Percentiles rank a stretch among this genome's conserved stretches.
Evolutionary conservation across 2,329 filamentous ascomycete species (phyloP).

Genomic region (Chaetomiaceae sp.): DNA sequence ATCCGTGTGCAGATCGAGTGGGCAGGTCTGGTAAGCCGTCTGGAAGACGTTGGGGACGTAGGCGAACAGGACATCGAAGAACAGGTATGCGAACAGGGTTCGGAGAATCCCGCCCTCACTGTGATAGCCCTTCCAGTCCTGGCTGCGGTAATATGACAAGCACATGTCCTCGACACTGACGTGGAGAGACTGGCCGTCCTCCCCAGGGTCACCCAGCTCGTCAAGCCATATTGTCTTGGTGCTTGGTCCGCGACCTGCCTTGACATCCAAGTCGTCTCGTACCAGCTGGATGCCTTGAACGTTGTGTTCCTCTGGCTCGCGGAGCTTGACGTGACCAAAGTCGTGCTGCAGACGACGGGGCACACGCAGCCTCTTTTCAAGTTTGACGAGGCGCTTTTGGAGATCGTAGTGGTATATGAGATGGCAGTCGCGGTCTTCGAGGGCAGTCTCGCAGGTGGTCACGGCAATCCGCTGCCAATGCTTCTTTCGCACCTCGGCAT

Average conservation of each 20-base stretch:
- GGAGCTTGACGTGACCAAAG: slow-evolving; percentile 78
- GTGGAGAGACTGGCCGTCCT: slow-evolving; percentile 48
- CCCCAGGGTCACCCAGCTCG: slow-evolving; percentile 49
- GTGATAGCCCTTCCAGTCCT: slow-evolving; percentile 94
- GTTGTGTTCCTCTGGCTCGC: slow-evolving; percentile 67
- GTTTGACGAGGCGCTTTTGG: slow-evolving; percentile 86
- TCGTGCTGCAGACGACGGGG: slow-evolving; percentile 86
- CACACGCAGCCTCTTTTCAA: slow-evolving; percentile 79
- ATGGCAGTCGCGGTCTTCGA: slow-evolving; percentile 86
- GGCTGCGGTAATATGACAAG: slow-evolving; percentile 72
- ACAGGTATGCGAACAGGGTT: slow-evolving; percentile 87
- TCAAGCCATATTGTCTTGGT: slow-evolving; percentile 88
- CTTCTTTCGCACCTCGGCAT: slow-evolving; percentile 60
- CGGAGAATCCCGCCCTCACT: slow-evolving; percentile 85
- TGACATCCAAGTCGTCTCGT: slow-evolving; percentile 42
- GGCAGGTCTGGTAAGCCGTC: slow-evolving; percentile 89
- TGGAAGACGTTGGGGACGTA: slow-evolving; percentile 97
- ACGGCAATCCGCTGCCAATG: slow-evolving; percentile 76
- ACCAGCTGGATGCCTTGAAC: slow-evolving; percentile 76
- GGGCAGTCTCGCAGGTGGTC: slow-evolving; percentile 75
- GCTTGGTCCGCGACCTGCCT: slow-evolving; percentile 40
- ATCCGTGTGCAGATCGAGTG: slow-evolving; percentile 87
- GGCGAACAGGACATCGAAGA: slow-evolving; percentile 87
- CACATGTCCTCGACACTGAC: slow-evolving; percentile 95
- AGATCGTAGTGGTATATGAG: slow-evolving; percentile 91